Conservation (phyloP, 805 yeast genomes). For the Candida qinlingensis region DNA sequence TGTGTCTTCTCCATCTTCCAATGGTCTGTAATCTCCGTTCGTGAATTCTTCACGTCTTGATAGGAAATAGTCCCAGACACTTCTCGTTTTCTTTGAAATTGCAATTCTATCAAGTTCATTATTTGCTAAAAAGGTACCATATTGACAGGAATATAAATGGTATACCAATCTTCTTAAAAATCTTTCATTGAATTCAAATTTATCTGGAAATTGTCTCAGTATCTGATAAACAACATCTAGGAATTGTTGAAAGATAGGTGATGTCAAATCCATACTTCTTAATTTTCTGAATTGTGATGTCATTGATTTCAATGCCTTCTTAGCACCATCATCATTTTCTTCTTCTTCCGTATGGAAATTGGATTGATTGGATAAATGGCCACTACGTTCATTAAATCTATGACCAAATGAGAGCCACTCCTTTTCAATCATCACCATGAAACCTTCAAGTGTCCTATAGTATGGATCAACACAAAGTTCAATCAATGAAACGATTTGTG, state of each 20-base stretch:
- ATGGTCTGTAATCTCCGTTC: slow-evolving; percentile 38
- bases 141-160: slow-evolving; percentile 90
- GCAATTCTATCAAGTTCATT: slow-evolving; percentile 57
- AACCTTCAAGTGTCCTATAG: slow-evolving; percentile 83
- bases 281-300: slow-evolving; percentile 46
- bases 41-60: slow-evolving; percentile 69
- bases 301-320: slow-evolving; percentile 41
- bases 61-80: slow-evolving; percentile 92
- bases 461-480: slow-evolving; percentile 89
- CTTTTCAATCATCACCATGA: slow-evolving; percentile 78
- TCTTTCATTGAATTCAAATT: slow-evolving; percentile 85
- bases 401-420: slow-evolving; percentile 97
- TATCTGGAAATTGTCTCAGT: slow-evolving; percentile 57
- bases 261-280: slow-evolving; percentile 53
- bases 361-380: slow-evolving; percentile 45
- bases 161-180: slow-evolving; percentile 79
- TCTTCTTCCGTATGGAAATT: slow-evolving; percentile 40
- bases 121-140: slow-evolving; percentile 82
- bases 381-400: slow-evolving; percentile 77
- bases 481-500: slow-evolving; percentile 79
- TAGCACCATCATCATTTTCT: slow-evolving; percentile 40
- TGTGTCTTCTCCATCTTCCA: slow-evolving; percentile 21
- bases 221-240: slow-evolving; percentile 85
- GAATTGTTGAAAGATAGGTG: slow-evolving; percentile 94
- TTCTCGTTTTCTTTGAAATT: slow-evolving; percentile 51